These are phyloP conservation scores for Aureoboletus auriporus DNA, from an alignment of 768 basidiomycete species.

Conservation along the genomic window DNA sequence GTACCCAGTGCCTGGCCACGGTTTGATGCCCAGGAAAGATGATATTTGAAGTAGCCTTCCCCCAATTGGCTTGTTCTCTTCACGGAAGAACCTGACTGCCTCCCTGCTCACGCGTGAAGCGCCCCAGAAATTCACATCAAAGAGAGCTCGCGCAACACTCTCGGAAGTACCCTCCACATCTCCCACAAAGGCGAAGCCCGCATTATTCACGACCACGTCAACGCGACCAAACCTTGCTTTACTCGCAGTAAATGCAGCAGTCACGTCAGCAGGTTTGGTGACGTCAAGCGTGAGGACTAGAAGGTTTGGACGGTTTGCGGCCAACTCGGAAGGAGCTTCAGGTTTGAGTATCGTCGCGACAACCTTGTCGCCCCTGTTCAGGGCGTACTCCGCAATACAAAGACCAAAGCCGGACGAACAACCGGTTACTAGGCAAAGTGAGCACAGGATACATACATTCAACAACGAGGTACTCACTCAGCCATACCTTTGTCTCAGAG, in stretches of 20 bases:
- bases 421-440: too few relatives aligned
- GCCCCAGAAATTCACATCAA: conserved; percentile 46
- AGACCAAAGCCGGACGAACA: too few relatives aligned
- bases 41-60: conserved; percentile 23
- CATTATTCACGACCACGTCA: conserved; percentile 30
- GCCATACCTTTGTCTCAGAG: too few relatives aligned
- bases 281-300: conserved; percentile 40
- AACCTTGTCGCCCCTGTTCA: conserved; percentile 31
- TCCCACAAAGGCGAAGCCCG: conserved; percentile 22
- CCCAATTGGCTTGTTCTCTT: conserved; percentile 33
- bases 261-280: conserved; percentile 27
- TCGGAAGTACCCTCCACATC: conserved; percentile 36
- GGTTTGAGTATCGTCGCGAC: conserved; percentile 44
- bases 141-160: conserved; percentile 29
- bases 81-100: conserved; percentile 21
- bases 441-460: too few relatives aligned
- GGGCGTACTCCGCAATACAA: too few relatives aligned
- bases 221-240: conserved; percentile 29
- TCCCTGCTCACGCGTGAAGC: conserved; percentile 36
- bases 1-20: conserved; percentile 7
- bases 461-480: too few relatives aligned
- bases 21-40: conserved; percentile 29
- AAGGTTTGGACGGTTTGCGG: conserved; percentile 25
- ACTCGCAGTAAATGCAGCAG: conserved; percentile 29
- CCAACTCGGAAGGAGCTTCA: conserved; percentile 25